Evolutionary conservation across 495 filamentous ascomycete species (phyloP), one percentile per base, ranked within the genome.

Genomic region (Tuber umbilicatum): DNA sequence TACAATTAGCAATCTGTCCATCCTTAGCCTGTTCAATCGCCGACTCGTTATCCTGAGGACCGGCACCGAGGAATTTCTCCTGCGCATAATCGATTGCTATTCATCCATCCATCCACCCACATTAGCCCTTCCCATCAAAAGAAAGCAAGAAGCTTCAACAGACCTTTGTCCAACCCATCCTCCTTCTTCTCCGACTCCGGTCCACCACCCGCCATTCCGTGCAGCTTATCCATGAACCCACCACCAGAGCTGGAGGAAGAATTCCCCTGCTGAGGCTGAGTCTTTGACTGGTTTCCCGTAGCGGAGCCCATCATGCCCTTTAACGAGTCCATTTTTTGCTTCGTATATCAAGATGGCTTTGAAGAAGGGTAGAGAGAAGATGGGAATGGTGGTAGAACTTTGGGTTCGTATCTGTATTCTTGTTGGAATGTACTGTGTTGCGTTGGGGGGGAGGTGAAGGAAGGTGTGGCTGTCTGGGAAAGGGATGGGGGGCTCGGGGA

Each of bases 21-120:
- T 93, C 91, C 85, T 93, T 92, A 79, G 89, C 90, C 81, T 93
- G 91, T 83, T 93, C 91, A 68, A 87, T 80, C 23, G 90, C 91
- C 70, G 84, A 87, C 84, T 93, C 91, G 83, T 93, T 92, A 84
- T 86, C 83, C 83, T 93, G 91, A 42, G 85, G 78, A 19, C 91
- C 91, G 73, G 87, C 83, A 70, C 89, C 89, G 39, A 93, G 75
- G 78, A 91, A 79, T 40, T 90, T 86, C 78, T 93, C 88, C 81
- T 93, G 91, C 35, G 91, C 86, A 72, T 86, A 85, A 81, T 93
- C 91, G 81, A 93, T 83, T 38, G 86, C 91, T 92, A 78, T 39
- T 21, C 45, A 74, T 47, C 27, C n/a, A 38, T 35, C 17, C 50
- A n/a, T 12, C n/a, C 23, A 60, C n/a, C 50, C 50, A 23, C 35